Base-by-base conservation (phyloP, 306 rosid species). In the Quercus glauca region DNA sequence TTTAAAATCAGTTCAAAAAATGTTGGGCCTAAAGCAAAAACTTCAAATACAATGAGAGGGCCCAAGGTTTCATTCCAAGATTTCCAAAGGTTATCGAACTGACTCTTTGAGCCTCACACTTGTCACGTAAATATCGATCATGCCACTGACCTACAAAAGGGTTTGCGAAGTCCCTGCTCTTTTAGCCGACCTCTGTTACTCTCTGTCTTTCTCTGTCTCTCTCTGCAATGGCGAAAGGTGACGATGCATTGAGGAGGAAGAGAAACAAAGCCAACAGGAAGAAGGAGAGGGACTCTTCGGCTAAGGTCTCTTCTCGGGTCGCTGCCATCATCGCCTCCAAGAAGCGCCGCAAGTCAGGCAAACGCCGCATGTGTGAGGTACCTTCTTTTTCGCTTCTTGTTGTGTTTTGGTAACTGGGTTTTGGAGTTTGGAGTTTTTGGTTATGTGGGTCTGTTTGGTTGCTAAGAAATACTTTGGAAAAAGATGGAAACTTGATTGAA, bases 281-380 rank as follows among this genome's bases (percentile, higher is more conserved):
- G 84, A 94, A 90, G 12, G 85, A 80, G 43, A 69, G 81, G 71
- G 87, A 81, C 17, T 79, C 91, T 29, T n/a, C 91, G 12, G 23
- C 87, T 6, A 3, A 90, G 4, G 88, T 95, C 37, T 90, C 98
- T 71, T 86, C 92, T 3, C 92, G 90, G 76, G 90, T 91, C 0
- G 94, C 98, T 57, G 81, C 98, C 82, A 81, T 90, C 51, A 91
- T 93, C 74, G 99, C 98, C 73, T 84, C 99, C 88, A 95, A 92
- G 86, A 95, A 95, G 86, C 97, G 99, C 88, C 95, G 94, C 72
- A 83, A 86, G 78, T 85, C 98, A 43, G 99, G 99, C 3, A 89
- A 86, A 69, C 98, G 99, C 86, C 91, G 97, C 79, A 51, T 87
- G 51, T 92, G 97, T 71, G 92, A 92, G 98, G 99, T 95, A 68